Evolutionary conservation across 1,284 basidiomycete genomes (phyloP).

Genomic region (Cutaneotrichosporon curvatum): DNA sequence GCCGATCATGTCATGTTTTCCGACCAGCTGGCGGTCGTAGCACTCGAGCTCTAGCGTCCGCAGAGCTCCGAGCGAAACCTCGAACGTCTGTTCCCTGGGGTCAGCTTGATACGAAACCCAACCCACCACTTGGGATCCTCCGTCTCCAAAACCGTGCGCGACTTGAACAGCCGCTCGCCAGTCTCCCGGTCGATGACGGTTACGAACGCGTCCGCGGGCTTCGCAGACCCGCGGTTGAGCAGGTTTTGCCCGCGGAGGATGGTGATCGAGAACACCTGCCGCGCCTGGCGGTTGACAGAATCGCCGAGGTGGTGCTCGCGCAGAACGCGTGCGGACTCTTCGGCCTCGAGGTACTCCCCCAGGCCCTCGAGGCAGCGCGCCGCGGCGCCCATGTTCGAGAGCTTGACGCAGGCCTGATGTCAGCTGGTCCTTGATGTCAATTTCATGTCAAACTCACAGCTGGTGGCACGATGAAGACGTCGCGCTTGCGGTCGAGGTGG

Average conservation of each 20-base stretch:
- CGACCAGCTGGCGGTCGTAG: constrained; percentile 41
- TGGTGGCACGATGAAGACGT: constrained; percentile 7
- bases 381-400: constrained; percentile 42
- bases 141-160: constrained; percentile 37
- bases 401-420: constrained; percentile 39
- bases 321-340: constrained; percentile 37
- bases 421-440: not conserved
- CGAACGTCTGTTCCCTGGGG: constrained; percentile 39
- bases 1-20: constrained; percentile 43
- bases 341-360: constrained; percentile 35
- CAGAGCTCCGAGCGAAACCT: constrained; percentile 26
- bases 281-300: not conserved
- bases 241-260: constrained; percentile 39
- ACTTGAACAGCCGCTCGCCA: constrained; percentile 39
- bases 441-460: constrained; percentile 14
- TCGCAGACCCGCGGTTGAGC: constrained; percentile 24
- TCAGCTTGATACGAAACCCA: constrained; percentile 7
- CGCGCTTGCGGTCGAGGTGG: not conserved
- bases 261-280: constrained; percentile 35
- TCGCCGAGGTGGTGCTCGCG: constrained; percentile 21
- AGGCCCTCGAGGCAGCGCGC: constrained; percentile 38
- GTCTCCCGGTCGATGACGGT: constrained; percentile 29
- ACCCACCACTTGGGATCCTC: constrained; percentile 43
- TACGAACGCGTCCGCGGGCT: constrained; percentile 41
- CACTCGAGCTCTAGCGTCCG: constrained; percentile 36